phyloP scores from a whole-genome alignment of 148 eudicot species.

The Selenicereus undatus region DNA sequence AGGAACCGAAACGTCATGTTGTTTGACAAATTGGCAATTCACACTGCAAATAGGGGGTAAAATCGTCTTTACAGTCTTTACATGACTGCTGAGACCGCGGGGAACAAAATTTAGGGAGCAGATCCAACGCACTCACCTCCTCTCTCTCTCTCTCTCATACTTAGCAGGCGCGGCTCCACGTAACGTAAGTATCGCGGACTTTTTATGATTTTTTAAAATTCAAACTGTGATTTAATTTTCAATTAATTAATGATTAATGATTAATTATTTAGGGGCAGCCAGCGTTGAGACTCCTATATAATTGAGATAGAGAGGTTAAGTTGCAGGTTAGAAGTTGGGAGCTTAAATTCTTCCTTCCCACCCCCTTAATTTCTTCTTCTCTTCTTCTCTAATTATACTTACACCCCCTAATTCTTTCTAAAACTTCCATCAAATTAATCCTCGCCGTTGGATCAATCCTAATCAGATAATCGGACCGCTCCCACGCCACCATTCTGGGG shows the following conservation, averaged over 20 bases:
- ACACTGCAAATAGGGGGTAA: not conserved
- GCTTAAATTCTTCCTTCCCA: conserved; percentile 18
- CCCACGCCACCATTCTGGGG: not conserved
- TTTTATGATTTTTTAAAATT: not conserved
- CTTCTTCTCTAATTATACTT: conserved; percentile 15
- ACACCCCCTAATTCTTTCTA: not conserved
- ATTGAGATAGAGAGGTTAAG: conserved; percentile 28
- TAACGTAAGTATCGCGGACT: not conserved
- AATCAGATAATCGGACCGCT: not conserved
- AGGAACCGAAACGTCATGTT: too few species aligned
- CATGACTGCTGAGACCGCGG: not conserved
- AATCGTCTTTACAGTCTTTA: not conserved
- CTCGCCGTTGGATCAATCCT: not conserved
- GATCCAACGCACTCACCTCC: conserved; percentile 16
- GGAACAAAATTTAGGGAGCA: conserved; percentile 15
- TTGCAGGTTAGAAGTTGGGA: conserved; percentile 63
- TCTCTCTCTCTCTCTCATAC: not conserved
- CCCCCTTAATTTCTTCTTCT: conserved; percentile 4
- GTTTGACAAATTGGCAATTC: too few species aligned
- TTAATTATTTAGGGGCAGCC: not conserved
- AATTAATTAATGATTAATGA: not conserved
- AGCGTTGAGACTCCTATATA: conserved; percentile 2
- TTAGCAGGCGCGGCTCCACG: not conserved
- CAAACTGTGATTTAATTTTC: not conserved
- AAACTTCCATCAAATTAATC: not conserved